phyloP scores from a whole-genome alignment of 1,139 yeast species.

The Geotrichum carabidarum region DNA sequence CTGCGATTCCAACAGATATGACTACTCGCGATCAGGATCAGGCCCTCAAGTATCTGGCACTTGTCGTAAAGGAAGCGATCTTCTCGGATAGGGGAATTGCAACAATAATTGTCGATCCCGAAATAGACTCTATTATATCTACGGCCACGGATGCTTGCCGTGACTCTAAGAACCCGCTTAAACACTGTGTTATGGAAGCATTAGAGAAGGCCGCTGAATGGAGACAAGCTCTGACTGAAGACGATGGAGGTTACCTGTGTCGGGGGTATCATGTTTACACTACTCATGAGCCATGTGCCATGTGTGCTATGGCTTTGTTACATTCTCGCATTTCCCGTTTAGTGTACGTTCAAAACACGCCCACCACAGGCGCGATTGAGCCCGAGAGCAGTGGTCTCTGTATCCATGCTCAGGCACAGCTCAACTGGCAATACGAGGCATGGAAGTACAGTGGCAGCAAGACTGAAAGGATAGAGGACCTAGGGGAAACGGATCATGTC shows the following conservation, averaged over 20 bases:
- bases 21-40: constrained; percentile 45
- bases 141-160: constrained; percentile 41
- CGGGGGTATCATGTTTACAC: constrained; percentile 72
- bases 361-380: constrained; percentile 51
- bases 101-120: constrained; percentile 50
- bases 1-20: constrained; percentile 62
- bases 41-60: constrained; percentile 42
- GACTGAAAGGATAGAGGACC: background rate
- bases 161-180: constrained; percentile 43
- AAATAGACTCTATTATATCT: constrained; percentile 38
- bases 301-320: constrained; percentile 95
- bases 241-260: constrained; percentile 54
- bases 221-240: constrained; percentile 2
- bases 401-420: constrained; percentile 63
- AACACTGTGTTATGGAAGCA: constrained; percentile 72
- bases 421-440: constrained; percentile 78
- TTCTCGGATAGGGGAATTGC: constrained; percentile 28
- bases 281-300: constrained; percentile 92
- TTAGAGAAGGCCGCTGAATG: constrained; percentile 45
- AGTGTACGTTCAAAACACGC: constrained; percentile 50
- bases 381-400: constrained; percentile 59
- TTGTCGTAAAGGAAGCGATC: constrained; percentile 25
- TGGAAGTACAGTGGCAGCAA: constrained; percentile 56
- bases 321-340: constrained; percentile 79
- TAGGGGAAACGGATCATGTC: constrained; percentile 2